These are phyloP conservation scores for Aspergillus coremiiformis DNA, from an alignment of 495 filamentous ascomycete genomes.

Conservation along the genomic window DNA sequence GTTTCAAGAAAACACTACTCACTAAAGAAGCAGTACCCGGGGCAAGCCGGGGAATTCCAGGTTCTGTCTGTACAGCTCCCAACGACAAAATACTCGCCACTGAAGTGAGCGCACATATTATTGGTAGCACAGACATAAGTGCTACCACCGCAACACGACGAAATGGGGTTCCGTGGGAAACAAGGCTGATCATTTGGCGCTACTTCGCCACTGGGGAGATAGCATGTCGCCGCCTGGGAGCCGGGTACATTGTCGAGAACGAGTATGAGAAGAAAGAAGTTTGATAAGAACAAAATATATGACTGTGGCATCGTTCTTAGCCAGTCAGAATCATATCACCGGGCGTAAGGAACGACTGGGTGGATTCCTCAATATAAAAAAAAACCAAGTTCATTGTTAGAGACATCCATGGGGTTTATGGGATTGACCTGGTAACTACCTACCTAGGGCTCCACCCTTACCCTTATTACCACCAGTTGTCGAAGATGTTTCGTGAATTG, in stretches of 20 bases:
- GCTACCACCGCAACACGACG: background rate
- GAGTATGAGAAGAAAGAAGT: background rate
- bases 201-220: background rate
- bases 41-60: conserved; percentile 1
- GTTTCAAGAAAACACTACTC: background rate
- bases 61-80: background rate
- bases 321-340: too few relatives aligned
- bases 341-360: too few relatives aligned
- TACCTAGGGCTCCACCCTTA: too few relatives aligned
- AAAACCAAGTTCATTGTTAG: too few relatives aligned
- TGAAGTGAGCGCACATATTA: conserved; percentile 1
- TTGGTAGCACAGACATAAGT: background rate
- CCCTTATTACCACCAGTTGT: too few relatives aligned
- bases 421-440: too few relatives aligned
- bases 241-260: background rate
- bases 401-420: too few relatives aligned
- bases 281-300: too few relatives aligned
- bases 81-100: background rate
- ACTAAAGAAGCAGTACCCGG: background rate
- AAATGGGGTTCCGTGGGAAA: background rate
- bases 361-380: too few relatives aligned
- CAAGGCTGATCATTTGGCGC: background rate
- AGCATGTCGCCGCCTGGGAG: background rate
- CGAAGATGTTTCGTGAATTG: too few relatives aligned
- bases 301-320: too few relatives aligned